A percentile compares a stretch with the other conserved stretches of the same genome.
Conservation (phyloP, 2,329 filamentous ascomycete genomes). For the Pseudogymnoascus sp. region DNA sequence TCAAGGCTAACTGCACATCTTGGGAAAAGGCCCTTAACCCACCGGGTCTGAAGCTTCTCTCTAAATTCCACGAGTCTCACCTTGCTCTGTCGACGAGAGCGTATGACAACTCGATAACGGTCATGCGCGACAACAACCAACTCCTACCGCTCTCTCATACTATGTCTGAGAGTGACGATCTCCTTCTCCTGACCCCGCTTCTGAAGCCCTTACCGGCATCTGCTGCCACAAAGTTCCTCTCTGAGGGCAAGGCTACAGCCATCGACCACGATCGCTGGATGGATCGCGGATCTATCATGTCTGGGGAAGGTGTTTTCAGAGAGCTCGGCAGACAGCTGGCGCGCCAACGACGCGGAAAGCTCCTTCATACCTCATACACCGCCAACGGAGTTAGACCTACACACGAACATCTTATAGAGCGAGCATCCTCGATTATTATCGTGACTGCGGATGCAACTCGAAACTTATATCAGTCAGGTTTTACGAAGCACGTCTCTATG, state of each 20-base stretch:
- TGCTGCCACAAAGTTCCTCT: slow-evolving; percentile 64
- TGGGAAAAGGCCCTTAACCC: slow-evolving; percentile 91
- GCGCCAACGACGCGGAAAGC: slow-evolving; percentile 72
- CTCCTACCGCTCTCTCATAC: slow-evolving; percentile 74
- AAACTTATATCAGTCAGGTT: slow-evolving; percentile 87
- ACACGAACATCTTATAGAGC: slow-evolving; percentile 84
- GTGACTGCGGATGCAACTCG: slow-evolving; percentile 90
- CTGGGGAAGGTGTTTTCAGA: slow-evolving; percentile 84
- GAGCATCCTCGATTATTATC: slow-evolving; percentile 80
- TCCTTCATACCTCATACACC: slow-evolving; percentile 91
- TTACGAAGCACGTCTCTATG: slow-evolving; percentile 93
- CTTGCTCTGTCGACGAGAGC: slow-evolving; percentile 72
- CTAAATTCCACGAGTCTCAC: slow-evolving; percentile 74
- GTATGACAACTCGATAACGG: slow-evolving; percentile 87
- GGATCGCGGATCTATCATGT: slow-evolving; percentile 63
- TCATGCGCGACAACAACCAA: slow-evolving; percentile 82
- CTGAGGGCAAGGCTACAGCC: slow-evolving; percentile 37
- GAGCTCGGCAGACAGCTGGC: slow-evolving; percentile 84
- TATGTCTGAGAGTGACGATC: slow-evolving; percentile 74
- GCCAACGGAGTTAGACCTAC: slow-evolving; percentile 86
- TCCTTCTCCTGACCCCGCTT: slow-evolving; percentile 80
- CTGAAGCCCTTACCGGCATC: slow-evolving; percentile 91
- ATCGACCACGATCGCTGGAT: slow-evolving; percentile 44
- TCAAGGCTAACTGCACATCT: slow-evolving; percentile 79
- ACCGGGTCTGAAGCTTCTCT: slow-evolving; percentile 65